These are phyloP conservation scores for Clonostachys rhizophaga DNA, from an alignment of 2,329 filamentous ascomycete genomes.

Conservation along the genomic window DNA sequence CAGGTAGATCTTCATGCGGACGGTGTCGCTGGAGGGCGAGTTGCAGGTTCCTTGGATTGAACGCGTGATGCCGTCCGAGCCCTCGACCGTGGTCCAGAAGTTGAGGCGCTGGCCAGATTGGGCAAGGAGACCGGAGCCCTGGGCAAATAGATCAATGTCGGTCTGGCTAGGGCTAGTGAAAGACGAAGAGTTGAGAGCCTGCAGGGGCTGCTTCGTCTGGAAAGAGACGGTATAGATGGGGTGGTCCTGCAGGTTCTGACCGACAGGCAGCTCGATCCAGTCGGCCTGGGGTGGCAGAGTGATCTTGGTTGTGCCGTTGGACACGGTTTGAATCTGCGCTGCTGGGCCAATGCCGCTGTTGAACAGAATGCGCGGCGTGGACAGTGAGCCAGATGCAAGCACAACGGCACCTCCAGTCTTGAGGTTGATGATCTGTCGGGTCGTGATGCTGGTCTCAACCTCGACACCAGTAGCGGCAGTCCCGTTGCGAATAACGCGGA, in stretches of 20 bases:
- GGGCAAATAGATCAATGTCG: conserved; percentile 22
- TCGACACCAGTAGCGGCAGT: conserved; percentile 62
- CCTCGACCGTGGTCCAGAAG: conserved; percentile 38
- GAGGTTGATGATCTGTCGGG: conserved; percentile 54
- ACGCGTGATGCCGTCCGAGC: conserved; percentile 29
- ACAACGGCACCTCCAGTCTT: conserved; percentile 59
- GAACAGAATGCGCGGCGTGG: conserved; percentile 62
- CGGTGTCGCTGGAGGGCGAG: conserved; percentile 29
- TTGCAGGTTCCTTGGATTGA: conserved; percentile 40
- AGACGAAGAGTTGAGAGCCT: conserved; percentile 10
- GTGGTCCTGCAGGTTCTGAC: conserved; percentile 45
- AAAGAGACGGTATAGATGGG: conserved; percentile 25
- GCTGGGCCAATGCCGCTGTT: conserved; percentile 54
- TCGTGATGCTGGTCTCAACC: conserved; percentile 45
- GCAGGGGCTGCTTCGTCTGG: conserved; percentile 14
- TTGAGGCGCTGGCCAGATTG: conserved; percentile 40
- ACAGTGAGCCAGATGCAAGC: conserved; percentile 62
- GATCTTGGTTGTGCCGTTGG: conserved; percentile 37
- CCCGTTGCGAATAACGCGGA: conserved; percentile 59
- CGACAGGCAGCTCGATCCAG: conserved; percentile 56
- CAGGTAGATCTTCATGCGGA: conserved; percentile 44
- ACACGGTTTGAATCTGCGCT: conserved; percentile 45
- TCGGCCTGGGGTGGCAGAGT: conserved; percentile 41
- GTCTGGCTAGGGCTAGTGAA: conserved; percentile 18
- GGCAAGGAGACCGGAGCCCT: conserved; percentile 30